phyloP scores from a whole-genome alignment of 192 early-diverging fungal species.

The Jimgerdemannia flammicorona region DNA sequence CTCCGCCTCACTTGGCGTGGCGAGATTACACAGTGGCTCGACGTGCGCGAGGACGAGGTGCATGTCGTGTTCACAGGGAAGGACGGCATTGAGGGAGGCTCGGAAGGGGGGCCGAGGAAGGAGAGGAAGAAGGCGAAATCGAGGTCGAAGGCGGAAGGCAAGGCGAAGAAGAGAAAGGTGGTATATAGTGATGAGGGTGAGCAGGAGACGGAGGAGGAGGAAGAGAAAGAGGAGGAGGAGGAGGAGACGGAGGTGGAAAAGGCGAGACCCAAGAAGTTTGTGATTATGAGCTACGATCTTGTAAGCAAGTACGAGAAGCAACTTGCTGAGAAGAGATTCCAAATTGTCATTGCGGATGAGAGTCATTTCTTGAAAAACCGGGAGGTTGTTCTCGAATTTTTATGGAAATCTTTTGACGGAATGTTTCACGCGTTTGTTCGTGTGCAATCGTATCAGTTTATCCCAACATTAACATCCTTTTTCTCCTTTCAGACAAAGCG shows the following conservation, averaged over 20 bases:
- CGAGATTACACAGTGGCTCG: slow-evolving; percentile 45
- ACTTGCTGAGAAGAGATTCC: slow-evolving; percentile 15
- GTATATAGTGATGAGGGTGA: neutral
- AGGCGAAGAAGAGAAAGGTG: neutral
- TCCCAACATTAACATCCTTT: slow-evolving; percentile 1
- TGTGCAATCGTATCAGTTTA: no score
- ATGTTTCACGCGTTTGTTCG: no score
- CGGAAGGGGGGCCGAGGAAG: neutral
- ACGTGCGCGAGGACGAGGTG: slow-evolving; percentile 24
- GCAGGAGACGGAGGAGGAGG: neutral
- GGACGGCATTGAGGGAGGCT: neutral
- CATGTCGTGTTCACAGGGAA: slow-evolving; percentile 1
- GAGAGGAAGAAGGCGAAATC: neutral
- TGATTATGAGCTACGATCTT: slow-evolving; percentile 40
- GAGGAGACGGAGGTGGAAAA: neutral
- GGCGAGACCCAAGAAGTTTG: slow-evolving; percentile 15
- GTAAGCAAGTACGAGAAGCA: slow-evolving; percentile 9
- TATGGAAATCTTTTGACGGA: no score
- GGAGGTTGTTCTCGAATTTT: slow-evolving; percentile 18
- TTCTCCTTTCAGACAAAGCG: slow-evolving; percentile 29
- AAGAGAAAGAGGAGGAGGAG: neutral
- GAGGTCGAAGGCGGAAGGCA: neutral
- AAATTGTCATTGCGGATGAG: slow-evolving; percentile 38
- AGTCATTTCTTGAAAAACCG: slow-evolving; percentile 43
- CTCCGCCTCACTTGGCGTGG: slow-evolving; percentile 32